Evolutionary conservation across 257 asterid genomes (phyloP), one percentile per base, ranked within the genome.

Genomic region (Rauvolfia tetraphylla): DNA sequence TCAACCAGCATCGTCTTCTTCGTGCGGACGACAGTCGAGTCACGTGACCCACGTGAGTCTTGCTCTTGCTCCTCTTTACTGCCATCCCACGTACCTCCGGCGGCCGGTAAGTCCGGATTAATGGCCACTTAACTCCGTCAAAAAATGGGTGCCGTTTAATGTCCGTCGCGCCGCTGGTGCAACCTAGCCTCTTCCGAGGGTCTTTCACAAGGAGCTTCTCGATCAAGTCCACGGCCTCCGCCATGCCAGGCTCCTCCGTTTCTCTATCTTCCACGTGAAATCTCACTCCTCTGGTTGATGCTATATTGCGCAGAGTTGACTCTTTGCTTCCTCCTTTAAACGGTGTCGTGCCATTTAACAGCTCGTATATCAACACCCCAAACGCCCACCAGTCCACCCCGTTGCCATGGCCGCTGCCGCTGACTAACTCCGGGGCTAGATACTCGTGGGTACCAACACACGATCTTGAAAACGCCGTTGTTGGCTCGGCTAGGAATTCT

Each of bases 351-450:
- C 98, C 98, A 57, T 80, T 78, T 51, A 93, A 12, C 3, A 93
- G 78, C 74, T 93, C 98, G 75, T 89, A 93, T 0, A 92, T 76
- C 78, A 93, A 75, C 0, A 93, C 89, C 74, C 98, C 97, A 34
- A 93, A 92, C 0, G 97, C 98, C 97, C 98, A 93, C 98, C 97
- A 93, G 65, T 93, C 98, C 1, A 93, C 98, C 0, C 98, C 97
- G 82, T 89, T 93, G 0, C 98, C 97, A 79, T 92, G 97, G 27
- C 98, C 98, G 84, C 77, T 77, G 0, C 97, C 94, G 74, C 68
- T 51, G 0, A 93, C 88, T 14, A 93, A 4, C 83, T 93, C 97
- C 71, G 98, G 97, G 63, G 96, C 92, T 14, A 93, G 51, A 76
- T 93, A 93, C 84, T 93, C 98, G 71, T 92, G 98, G 4, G 97